A percentile compares a stretch with the other conserved stretches of the same genome.
These are phyloP conservation scores for Phytophthora vignae DNA, from an alignment of 352 stramenopile genomes.

Conservation along the genomic window DNA sequence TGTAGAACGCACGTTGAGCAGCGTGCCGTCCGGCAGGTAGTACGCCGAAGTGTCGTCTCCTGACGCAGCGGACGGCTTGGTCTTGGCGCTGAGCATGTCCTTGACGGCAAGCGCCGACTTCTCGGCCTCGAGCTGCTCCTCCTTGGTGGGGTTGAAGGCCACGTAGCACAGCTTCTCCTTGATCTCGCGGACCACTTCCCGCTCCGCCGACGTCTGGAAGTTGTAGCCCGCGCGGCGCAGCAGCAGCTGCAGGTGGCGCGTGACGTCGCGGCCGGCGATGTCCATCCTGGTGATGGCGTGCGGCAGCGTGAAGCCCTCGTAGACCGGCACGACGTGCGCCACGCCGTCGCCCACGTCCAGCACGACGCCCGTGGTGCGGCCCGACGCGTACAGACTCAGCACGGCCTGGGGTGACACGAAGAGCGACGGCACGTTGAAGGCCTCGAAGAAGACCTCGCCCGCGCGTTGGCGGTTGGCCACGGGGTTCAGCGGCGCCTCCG, in stretches of 20 bases:
- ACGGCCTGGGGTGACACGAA: slow-evolving; percentile 88
- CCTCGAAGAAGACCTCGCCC: slow-evolving; percentile 89
- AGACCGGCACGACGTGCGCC: slow-evolving; percentile 87
- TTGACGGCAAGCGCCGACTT: slow-evolving; percentile 62
- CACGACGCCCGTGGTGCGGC: slow-evolving; percentile 87
- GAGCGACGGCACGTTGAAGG: slow-evolving; percentile 88
- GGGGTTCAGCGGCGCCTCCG: slow-evolving; percentile 82
- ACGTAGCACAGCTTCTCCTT: slow-evolving; percentile 91
- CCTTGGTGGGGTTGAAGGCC: slow-evolving; percentile 84
- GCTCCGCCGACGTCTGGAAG: slow-evolving; percentile 91
- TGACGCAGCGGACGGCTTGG: slow-evolving; percentile 39
- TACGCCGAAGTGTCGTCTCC: slow-evolving; percentile 74
- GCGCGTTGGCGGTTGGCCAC: slow-evolving; percentile 79
- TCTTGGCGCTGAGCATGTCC: slow-evolving; percentile 60
- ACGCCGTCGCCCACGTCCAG: slow-evolving; percentile 92
- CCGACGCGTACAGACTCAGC: slow-evolving; percentile 90
- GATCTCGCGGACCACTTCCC: slow-evolving; percentile 89
- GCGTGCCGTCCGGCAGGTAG: slow-evolving; percentile 83
- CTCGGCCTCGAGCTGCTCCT: slow-evolving; percentile 83
- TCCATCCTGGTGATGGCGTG: slow-evolving; percentile 87
- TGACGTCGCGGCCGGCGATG: slow-evolving; percentile 88
- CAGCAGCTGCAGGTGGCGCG: slow-evolving; percentile 77
- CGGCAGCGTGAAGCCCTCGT: slow-evolving; percentile 84
- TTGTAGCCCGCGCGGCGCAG: slow-evolving; percentile 82
- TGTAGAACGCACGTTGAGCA: slow-evolving; percentile 70